Evolutionary conservation across 192 early-diverging fungal genomes (phyloP), one percentile per base, ranked within the genome.

Genomic region (Mortierella hygrophila): DNA sequence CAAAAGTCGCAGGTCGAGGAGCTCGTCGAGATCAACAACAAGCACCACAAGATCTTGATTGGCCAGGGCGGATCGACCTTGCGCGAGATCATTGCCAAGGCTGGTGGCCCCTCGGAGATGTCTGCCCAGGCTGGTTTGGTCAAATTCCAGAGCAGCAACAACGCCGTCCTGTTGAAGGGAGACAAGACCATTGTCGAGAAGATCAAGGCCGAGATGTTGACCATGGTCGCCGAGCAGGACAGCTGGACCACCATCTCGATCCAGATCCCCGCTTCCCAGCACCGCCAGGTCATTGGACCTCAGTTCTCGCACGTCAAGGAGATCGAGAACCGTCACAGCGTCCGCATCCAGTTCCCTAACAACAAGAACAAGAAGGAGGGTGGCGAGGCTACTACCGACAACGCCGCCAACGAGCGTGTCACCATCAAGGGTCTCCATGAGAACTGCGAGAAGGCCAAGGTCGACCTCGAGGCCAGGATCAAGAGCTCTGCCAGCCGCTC

Each of bases 241-340:
- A 91, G 91, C 80, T 90, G 93, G 79, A 85, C 88, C 35, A 93
- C 92, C 11, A 55, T 93, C 7, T 52, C 69, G 4, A 82, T 97
- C n/a, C 52, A 76, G 55, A 93, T 98, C 75, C 97, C 97, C 1
- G 92, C 89, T 16, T 90, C 92, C 18, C 90, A 97, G 68, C 96
- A 98, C 82, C 92, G 94, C 20, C 90, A 92, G 55, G 88, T 98
- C 52, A 98, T 97, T 78, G 97, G 97, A 18, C 93, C 94, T 47
- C 92, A 90, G 65, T 97, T 97, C 42, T 79, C 90, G 13, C 82
- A 91, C 32, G 94, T 98, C 76, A 93, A 93, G 80, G 90, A 93
- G 49, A 89, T 98, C 74, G 93, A 95, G 90, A 90, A 89, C 21
- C 78, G 88, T 35, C 94, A 93, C 83, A 89, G 89, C 20, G 94